Base-by-base conservation (phyloP, 768 basidiomycete genomes). In the Paxillus involutus region DNA sequence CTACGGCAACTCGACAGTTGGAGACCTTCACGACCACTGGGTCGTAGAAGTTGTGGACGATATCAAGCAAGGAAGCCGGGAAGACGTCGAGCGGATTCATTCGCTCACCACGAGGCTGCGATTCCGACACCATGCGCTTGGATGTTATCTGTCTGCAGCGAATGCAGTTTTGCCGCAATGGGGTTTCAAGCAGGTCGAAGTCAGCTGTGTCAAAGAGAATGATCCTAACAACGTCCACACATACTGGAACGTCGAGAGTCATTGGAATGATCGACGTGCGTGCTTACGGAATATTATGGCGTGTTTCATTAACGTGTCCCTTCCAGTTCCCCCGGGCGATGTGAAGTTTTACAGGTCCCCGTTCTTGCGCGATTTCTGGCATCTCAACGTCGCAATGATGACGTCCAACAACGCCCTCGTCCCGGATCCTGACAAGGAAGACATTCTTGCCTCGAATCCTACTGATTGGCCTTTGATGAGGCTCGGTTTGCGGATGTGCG, bases 361-460 rank as follows among this genome's bases (percentile, higher is more conserved):
- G 0, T 99, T 99, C 81, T 74, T 96, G 44, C 86, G 90, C 48
- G 96, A 99, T 74, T 99, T 99, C 73, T 95, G 93, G 87, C 96
- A 99, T 69, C 83, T 99, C 52, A 99, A 99, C 65, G 93, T 99
- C 24, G 97, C 95, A 8, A 99, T 99, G 97, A 94, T 95, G 92
- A 97, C 96, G 0, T 98, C 97, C 5, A 99, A 99, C 76, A 99
- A 99, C 66, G 96, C 97, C 0, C 86, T 99, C 51, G 71, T 98
- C 39, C 97, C 97, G 1, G 94, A 99, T 64, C 94, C 96, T 0
- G 97, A 99, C 78, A 98, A 98, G 73, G 93, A 96, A 62, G 97
- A 99, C 68, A 93, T 98, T 66, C 84, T 99, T 48, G 97, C 96
- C 0, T 96, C 94, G 33, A 84, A 81, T 61, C 95, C 96, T 0